These are phyloP conservation scores for Colletotrichum orbiculare DNA, from an alignment of 2,329 filamentous ascomycete species.

Conservation along the genomic window DNA sequence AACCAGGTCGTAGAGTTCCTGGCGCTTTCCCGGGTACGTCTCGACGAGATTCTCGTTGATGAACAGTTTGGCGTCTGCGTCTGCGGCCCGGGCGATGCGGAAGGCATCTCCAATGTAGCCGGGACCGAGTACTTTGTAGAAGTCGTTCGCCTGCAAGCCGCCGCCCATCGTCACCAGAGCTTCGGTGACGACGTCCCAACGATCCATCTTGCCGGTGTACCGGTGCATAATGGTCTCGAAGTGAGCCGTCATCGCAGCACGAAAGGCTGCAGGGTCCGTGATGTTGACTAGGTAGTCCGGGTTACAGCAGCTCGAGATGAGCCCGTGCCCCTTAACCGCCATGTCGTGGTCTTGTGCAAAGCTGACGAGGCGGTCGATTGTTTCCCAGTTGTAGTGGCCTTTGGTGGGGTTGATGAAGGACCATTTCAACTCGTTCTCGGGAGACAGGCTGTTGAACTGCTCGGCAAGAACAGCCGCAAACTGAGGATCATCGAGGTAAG, in stretches of 20 bases:
- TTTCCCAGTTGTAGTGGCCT: conserved; percentile 64
- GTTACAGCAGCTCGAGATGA: conserved; percentile 72
- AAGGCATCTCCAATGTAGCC: conserved; percentile 78
- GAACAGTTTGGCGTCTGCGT: conserved; percentile 75
- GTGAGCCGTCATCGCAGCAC: conserved; percentile 67
- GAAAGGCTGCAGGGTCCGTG: conserved; percentile 62
- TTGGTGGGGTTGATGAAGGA: conserved; percentile 38
- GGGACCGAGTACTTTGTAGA: conserved; percentile 75
- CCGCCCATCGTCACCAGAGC: conserved; percentile 69
- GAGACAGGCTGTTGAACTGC: conserved; percentile 29
- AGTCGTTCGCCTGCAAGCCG: conserved; percentile 68
- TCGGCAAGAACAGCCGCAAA: conserved; percentile 19
- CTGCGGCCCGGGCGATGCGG: conserved; percentile 72
- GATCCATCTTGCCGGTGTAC: conserved; percentile 72
- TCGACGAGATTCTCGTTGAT: conserved; percentile 79
- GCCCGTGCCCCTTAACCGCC: conserved; percentile 72
- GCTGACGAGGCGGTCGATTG: conserved; percentile 68
- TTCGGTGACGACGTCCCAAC: conserved; percentile 74
- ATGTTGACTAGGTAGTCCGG: conserved; percentile 69
- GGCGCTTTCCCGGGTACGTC: conserved; percentile 64
- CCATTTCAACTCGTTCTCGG: conserved; percentile 31
- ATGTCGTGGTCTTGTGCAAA: conserved; percentile 67
- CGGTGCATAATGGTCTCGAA: conserved; percentile 67
- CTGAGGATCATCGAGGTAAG: conserved; percentile 25
- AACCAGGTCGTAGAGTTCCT: conserved; percentile 43